phyloP scores from a whole-genome alignment of 106 monocot species.

The Platanthera guangdongensis region DNA sequence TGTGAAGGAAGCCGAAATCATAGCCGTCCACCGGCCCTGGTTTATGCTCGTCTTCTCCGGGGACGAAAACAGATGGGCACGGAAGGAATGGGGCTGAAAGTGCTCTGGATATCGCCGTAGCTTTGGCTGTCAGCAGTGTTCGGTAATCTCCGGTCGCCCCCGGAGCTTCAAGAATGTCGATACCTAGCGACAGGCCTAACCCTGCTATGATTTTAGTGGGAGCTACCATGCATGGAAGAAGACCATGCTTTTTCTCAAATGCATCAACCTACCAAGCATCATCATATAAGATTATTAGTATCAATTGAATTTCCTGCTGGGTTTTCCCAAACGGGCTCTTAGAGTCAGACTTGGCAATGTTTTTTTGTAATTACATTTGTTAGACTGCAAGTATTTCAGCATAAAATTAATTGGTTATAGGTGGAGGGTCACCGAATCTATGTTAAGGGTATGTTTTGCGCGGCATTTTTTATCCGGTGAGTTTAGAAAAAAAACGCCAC shows the following conservation, averaged over 20 bases:
- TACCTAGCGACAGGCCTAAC: constrained; percentile 75
- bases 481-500: too few species aligned
- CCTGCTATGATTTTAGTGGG: constrained; percentile 99
- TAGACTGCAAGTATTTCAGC: too few species aligned
- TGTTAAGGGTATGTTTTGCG: too few species aligned
- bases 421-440: too few species aligned
- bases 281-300: not conserved
- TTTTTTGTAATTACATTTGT: too few species aligned
- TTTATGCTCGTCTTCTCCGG: constrained; percentile 70
- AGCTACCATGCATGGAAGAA: constrained; percentile 92
- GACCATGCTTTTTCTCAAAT: constrained; percentile 66
- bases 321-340: too few species aligned
- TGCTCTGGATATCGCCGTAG: constrained; percentile 73
- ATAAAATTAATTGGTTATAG: too few species aligned
- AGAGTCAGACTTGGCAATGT: too few species aligned
- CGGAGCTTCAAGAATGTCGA: constrained; percentile 93
- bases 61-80: constrained; percentile 70
- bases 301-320: not conserved
- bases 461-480: too few species aligned
- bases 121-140: constrained; percentile 80
- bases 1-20: constrained; percentile 96
- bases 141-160: constrained; percentile 98
- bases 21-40: constrained; percentile 65
- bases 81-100: constrained; percentile 79
- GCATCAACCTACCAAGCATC: constrained; percentile 48